Conservation (phyloP, 495 filamentous ascomycete genomes). For the Articulospora tetracladia region DNA sequence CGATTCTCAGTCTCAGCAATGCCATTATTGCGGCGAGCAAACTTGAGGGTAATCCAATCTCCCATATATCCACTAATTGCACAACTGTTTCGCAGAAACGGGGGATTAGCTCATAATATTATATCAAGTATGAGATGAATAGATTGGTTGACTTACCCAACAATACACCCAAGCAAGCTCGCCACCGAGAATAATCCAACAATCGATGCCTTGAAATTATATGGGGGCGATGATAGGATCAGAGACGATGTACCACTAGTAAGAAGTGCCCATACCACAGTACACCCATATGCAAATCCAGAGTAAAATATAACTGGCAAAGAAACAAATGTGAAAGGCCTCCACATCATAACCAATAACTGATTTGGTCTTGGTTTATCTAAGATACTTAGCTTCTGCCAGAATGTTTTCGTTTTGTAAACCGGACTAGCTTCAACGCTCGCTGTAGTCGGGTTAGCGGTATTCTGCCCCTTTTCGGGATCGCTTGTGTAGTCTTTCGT, state of each 20-base stretch:
- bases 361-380: conserved; percentile 38
- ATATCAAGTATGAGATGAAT: background rate
- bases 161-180: conserved; percentile 3
- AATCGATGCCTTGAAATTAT: conserved; percentile 52
- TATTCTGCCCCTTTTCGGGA: background rate
- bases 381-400: conserved; percentile 46
- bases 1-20: conserved; percentile 59
- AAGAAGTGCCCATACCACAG: conserved; percentile 62
- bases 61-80: background rate
- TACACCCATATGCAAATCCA: conserved; percentile 60
- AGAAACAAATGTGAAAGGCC: conserved; percentile 33
- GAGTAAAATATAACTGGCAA: conserved; percentile 64
- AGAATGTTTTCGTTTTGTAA: conserved; percentile 35
- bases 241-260: conserved; percentile 60
- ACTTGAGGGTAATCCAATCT: conserved; percentile 1
- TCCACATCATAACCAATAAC: conserved; percentile 34
- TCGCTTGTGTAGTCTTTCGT: background rate
- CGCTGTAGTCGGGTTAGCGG: background rate
- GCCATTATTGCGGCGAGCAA: conserved; percentile 45
- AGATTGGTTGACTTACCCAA: background rate
- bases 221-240: conserved; percentile 52
- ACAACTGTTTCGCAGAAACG: background rate
- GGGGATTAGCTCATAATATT: background rate
- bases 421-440: background rate
- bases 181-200: conserved; percentile 55